Base-by-base conservation (phyloP, 1,284 basidiomycete genomes). In the Blastosporella zonata region DNA sequence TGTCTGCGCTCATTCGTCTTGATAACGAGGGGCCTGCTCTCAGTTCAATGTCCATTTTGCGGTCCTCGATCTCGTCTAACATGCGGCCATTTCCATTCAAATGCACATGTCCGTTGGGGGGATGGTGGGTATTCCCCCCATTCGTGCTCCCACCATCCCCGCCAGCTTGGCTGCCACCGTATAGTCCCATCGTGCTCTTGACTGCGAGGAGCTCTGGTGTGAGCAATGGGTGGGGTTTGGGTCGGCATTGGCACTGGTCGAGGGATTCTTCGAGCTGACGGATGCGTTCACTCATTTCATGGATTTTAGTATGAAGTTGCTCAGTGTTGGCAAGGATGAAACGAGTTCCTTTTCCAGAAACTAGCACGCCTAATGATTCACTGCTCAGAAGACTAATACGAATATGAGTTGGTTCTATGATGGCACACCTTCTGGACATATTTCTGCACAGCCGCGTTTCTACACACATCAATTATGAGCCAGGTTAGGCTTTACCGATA, bases 251-350 rank as follows among this genome's bases (percentile, higher is more conserved):
- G 25, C 53, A 54, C 6, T 29, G 36, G 37, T 65, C 61, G 20
- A 87, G 66, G 0, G 81, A 82, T 54, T 86, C 85, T 61, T 87
- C 85, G 23, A 87, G 75, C 40, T 77, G 69, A 44, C 84, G 73
- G 45, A 87, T 84, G 38, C 84, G 80, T 54, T 75, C 78, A 56
- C 82, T 79, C 69, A 87, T 78, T 38, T 77, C 73, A 41, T 78
- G 78, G n/a, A 87, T 87, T 65, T 86, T 86, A 35, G 75, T 69
- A 57, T 87, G 84, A 13, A 87, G 71, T 48, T 79, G 80, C 60
- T 87, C 84, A 3, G 85, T 87, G 57, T 87, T 87, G 43, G 85
- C 85, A 31, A 87, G 74, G 52, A 87, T 84, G 56, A 87, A 86
- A 71, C 84, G 77, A 54, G 84, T 87, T 43, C 84, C 84, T 63